Percentiles rank a stretch among this genome's conserved stretches.
These are phyloP conservation scores for Scheffersomyces cryptocercus DNA, from an alignment of 1,139 yeast genomes.

Conservation along the genomic window DNA sequence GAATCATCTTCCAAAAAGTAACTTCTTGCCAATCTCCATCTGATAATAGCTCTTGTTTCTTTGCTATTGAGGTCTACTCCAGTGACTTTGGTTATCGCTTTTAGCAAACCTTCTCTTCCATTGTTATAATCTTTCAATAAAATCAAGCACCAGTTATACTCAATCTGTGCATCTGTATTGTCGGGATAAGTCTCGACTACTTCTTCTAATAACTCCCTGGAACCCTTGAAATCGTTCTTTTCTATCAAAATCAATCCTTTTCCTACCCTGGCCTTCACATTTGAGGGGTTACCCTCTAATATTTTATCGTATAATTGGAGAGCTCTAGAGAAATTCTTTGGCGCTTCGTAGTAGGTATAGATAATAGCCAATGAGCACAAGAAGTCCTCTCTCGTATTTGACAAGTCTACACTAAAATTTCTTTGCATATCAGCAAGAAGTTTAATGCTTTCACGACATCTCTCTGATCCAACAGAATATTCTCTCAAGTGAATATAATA, in stretches of 20 bases:
- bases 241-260: conserved; percentile 78
- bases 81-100: conserved; percentile 42
- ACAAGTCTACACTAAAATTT: conserved; percentile 47
- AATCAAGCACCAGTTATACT: conserved; percentile 79
- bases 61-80: conserved; percentile 55
- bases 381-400: conserved; percentile 58
- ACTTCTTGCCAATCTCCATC: conserved; percentile 76
- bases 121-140: conserved; percentile 48
- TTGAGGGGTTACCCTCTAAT: conserved; percentile 48
- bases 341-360: conserved; percentile 85
- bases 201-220: conserved; percentile 50
- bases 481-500: conserved; percentile 64
- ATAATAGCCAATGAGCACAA: conserved; percentile 71
- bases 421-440: conserved; percentile 52
- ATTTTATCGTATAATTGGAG: conserved; percentile 68
- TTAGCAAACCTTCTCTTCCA: conserved; percentile 56
- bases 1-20: conserved; percentile 25
- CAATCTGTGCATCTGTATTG: conserved; percentile 63
- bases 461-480: conserved; percentile 61
- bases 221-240: conserved; percentile 55
- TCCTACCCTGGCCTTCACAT: conserved; percentile 71
- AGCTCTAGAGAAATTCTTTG: conserved; percentile 80
- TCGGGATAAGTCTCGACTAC: conserved; percentile 55
- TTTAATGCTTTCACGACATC: conserved; percentile 63
- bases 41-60: conserved; percentile 58